phyloP scores from a whole-genome alignment of 352 stramenopile genomes.

The Pythium myriotylum region DNA sequence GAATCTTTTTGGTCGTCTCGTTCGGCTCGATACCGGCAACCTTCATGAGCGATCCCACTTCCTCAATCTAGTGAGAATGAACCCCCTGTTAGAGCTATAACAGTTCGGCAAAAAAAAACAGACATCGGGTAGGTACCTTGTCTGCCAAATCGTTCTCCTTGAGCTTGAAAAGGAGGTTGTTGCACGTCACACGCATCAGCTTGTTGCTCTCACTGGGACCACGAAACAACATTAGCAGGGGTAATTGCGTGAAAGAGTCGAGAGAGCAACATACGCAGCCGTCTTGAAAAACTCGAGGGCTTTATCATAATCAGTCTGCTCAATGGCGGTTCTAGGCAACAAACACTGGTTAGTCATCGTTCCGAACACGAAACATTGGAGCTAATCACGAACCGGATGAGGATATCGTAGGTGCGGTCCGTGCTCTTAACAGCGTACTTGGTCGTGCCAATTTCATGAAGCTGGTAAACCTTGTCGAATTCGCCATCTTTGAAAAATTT shows the following conservation, averaged over 20 bases:
- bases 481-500: slow-evolving; percentile 83
- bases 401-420: slow-evolving; percentile 83
- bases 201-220: slow-evolving; percentile 58
- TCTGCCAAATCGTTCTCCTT: slow-evolving; percentile 78
- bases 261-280: slow-evolving; percentile 56
- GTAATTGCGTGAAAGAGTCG: background rate
- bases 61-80: slow-evolving; percentile 49
- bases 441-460: slow-evolving; percentile 73
- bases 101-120: too few species aligned
- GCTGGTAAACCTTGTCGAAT: slow-evolving; percentile 76
- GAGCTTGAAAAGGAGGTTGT: slow-evolving; percentile 88
- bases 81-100: too few species aligned
- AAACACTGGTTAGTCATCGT: background rate
- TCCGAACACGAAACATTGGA: too few species aligned
- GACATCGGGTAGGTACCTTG: slow-evolving; percentile 32
- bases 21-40: slow-evolving; percentile 74
- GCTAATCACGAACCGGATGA: slow-evolving; percentile 69
- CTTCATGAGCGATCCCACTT: slow-evolving; percentile 80
- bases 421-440: slow-evolving; percentile 87
- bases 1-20: slow-evolving; percentile 83
- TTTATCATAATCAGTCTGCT: slow-evolving; percentile 75
- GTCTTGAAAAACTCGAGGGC: slow-evolving; percentile 73
- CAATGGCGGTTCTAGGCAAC: slow-evolving; percentile 53
- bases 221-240: background rate
- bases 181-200: slow-evolving; percentile 85